Conservation (phyloP, 169 alveolate species). For the Plasmodium cynomolgi region DNA sequence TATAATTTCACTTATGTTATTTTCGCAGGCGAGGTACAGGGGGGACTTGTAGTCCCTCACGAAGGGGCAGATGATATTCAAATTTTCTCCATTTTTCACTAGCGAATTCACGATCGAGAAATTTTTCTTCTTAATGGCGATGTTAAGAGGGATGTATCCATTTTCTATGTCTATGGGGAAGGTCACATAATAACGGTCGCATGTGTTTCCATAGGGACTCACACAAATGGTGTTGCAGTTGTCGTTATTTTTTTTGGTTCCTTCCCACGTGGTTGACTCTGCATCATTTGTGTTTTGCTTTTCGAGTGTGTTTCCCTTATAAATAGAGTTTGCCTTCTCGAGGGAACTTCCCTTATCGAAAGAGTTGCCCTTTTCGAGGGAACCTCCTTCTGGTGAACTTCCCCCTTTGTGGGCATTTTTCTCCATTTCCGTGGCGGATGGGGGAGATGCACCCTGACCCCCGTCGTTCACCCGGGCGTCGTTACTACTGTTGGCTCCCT, state of each 20-base stretch:
- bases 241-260: conserved; percentile 26
- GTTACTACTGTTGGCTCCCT: conserved; percentile 1
- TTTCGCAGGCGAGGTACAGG: conserved; percentile 90
- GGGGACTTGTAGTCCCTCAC: conserved; percentile 89
- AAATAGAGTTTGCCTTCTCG: background rate
- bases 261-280: conserved; percentile 26
- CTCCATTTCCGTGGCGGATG: background rate
- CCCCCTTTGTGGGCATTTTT: background rate
- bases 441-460: background rate
- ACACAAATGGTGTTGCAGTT: conserved; percentile 49
- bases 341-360: background rate
- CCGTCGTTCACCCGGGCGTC: background rate
- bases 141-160: conserved; percentile 78
- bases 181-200: conserved; percentile 69
- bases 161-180: conserved; percentile 75
- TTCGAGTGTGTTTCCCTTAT: background rate
- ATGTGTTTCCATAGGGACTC: conserved; percentile 72
- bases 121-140: conserved; percentile 76
- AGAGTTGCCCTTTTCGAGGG: background rate
- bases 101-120: conserved; percentile 79
- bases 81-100: conserved; percentile 82
- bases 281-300: conserved; percentile 19
- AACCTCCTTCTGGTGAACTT: background rate
- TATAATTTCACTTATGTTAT: conserved; percentile 82
- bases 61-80: conserved; percentile 84